phyloP scores from a whole-genome alignment of 2,329 filamentous ascomycete genomes.

The Scleromitrula shiraiana region DNA sequence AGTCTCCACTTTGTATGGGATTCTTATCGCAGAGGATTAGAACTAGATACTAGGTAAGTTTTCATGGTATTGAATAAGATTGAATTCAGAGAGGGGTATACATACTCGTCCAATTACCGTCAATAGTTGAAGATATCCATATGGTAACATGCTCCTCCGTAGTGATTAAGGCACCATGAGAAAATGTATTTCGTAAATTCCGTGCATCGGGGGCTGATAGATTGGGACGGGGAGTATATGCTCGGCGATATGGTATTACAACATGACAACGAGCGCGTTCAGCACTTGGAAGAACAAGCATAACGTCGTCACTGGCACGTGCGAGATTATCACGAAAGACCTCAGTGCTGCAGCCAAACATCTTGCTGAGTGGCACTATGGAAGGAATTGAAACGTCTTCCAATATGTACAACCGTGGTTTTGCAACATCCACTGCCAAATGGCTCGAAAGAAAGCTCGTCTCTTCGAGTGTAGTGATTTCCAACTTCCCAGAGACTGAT shows the following conservation, averaged over 20 bases:
- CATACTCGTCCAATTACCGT: not conserved
- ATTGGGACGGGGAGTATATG: not conserved
- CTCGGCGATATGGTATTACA: not conserved
- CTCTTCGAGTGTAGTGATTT: not conserved
- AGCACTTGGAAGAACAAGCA: not conserved
- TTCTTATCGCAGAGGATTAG: not conserved
- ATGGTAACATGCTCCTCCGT: not conserved
- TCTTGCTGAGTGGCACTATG: not conserved
- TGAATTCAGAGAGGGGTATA: not conserved
- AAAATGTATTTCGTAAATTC: not conserved
- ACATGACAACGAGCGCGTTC: not conserved
- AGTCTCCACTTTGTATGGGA: not conserved
- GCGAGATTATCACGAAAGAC: not conserved
- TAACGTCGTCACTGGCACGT: not conserved
- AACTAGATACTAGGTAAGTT: not conserved
- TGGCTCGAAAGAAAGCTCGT: not conserved
- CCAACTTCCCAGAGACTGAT: accelerated
- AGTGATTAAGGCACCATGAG: not conserved
- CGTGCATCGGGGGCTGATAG: not conserved
- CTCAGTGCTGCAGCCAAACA: not conserved
- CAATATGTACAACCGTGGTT: not conserved
- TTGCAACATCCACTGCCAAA: not conserved
- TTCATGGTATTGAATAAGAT: not conserved
- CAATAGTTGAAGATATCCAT: not conserved
- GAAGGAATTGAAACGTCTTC: not conserved